phyloP scores from a whole-genome alignment of 345 rosid species.

The Mercurialis annua region DNA sequence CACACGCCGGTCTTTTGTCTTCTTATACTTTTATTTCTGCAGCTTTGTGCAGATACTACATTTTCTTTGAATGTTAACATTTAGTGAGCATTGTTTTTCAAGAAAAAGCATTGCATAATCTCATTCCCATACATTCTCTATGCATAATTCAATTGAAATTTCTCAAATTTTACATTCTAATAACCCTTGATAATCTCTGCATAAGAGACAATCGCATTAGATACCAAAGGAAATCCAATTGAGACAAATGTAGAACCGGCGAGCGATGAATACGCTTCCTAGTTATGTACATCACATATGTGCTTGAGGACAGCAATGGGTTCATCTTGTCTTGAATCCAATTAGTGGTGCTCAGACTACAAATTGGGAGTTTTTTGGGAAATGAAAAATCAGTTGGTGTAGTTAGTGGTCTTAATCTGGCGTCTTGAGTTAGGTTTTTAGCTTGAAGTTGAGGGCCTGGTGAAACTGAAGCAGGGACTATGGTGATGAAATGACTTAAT shows the following conservation, averaged over 20 bases:
- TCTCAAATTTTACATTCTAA: neutral
- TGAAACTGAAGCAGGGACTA: conserved; percentile 8
- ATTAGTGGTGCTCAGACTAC: neutral
- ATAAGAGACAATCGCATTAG: neutral
- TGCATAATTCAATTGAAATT: neutral
- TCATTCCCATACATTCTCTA: too few relatives aligned
- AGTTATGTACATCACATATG: neutral
- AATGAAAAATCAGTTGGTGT: neutral
- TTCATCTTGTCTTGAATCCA: neutral
- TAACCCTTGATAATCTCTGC: neutral
- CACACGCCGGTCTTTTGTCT: neutral
- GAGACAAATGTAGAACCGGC: too few relatives aligned
- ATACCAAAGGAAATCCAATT: neutral
- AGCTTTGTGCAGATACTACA: too few relatives aligned
- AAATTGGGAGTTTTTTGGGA: neutral
- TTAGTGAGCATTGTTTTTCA: too few relatives aligned
- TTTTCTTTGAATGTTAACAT: too few relatives aligned
- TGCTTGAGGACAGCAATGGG: neutral
- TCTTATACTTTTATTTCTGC: neutral
- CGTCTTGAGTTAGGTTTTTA: conserved; percentile 14
- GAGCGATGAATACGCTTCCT: neutral
- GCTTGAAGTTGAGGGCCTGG: conserved; percentile 16
- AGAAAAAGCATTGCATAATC: too few relatives aligned
- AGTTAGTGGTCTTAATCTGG: conserved; percentile 8
- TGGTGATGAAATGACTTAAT: conserved; percentile 36